Evolutionary conservation across 108 stramenopile species (phyloP).

Genomic region (Pseudonitzschia pungens): DNA sequence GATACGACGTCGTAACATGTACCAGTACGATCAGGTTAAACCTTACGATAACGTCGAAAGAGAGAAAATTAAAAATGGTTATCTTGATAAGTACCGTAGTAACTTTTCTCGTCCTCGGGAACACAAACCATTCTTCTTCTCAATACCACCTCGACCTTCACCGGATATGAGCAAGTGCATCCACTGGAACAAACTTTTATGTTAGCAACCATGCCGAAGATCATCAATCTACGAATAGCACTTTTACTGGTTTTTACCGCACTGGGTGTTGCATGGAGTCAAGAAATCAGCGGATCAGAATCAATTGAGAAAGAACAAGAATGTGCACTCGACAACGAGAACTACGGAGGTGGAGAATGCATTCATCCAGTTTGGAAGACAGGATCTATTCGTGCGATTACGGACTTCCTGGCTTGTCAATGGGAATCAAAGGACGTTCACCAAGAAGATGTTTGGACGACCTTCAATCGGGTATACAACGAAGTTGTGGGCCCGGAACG

Average conservation of each 20-base stretch:
- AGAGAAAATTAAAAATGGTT: too few species aligned
- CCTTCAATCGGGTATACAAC: conserved; percentile 15
- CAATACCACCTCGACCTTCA: background rate
- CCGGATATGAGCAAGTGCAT: background rate
- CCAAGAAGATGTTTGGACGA: conserved; percentile 17
- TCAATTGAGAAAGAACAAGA: conserved; percentile 1
- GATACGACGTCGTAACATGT: too few species aligned
- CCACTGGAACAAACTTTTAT: background rate
- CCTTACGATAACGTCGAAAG: too few species aligned
- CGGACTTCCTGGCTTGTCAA: background rate
- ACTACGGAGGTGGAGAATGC: background rate
- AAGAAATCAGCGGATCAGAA: background rate
- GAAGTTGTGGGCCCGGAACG: background rate
- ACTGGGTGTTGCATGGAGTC: background rate
- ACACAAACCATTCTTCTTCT: too few species aligned
- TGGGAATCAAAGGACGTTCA: conserved; percentile 17
- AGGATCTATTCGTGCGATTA: background rate
- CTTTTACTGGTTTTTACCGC: background rate
- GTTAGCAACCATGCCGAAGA: background rate
- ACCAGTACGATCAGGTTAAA: too few species aligned
- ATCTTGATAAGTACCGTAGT: too few species aligned
- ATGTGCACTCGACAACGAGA: conserved; percentile 2
- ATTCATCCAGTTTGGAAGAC: conserved; percentile 4
- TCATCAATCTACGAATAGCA: background rate
- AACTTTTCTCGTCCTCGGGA: too few species aligned